These are phyloP conservation scores for Rehmannia glutinosa DNA, from an alignment of 257 asterid species.

Conservation along the genomic window DNA sequence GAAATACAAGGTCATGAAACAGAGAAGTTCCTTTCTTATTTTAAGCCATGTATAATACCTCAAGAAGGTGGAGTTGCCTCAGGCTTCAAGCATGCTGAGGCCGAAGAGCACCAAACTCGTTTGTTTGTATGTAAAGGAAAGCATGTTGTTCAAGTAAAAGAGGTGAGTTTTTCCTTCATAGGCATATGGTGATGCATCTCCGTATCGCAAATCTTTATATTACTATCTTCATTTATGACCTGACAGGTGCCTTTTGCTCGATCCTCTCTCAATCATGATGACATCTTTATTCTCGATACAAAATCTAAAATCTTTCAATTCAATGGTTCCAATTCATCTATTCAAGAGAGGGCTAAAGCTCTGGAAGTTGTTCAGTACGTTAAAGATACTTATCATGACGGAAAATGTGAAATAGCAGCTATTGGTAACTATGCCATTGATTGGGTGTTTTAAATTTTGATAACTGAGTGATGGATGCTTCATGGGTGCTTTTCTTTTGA, in stretches of 20 bases:
- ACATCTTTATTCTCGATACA: constrained; percentile 93
- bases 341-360: constrained; percentile 99
- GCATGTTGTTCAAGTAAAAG: constrained; percentile 94
- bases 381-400: constrained; percentile 92
- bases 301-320: constrained; percentile 87
- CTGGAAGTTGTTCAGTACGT: constrained; percentile 96
- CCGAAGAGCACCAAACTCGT: constrained; percentile 73
- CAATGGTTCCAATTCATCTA: constrained; percentile 92
- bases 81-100: constrained; percentile 79
- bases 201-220: constrained; percentile 2
- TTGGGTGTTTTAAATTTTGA: constrained; percentile 18
- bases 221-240: constrained; percentile 19
- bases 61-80: constrained; percentile 95
- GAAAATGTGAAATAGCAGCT: constrained; percentile 95
- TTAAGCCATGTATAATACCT: constrained; percentile 97
- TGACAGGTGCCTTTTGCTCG: constrained; percentile 89
- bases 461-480: constrained; percentile 23
- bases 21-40: constrained; percentile 94
- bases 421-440: constrained; percentile 55
- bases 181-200: constrained; percentile 4
- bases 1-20: constrained; percentile 98
- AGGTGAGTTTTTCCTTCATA: constrained; percentile 50
- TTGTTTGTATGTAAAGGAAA: constrained; percentile 88
- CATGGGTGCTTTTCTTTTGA: constrained; percentile 24
- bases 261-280: constrained; percentile 94